These are phyloP conservation scores for Trypanosomatidae sp. DNA, from an alignment of 208 protist genomes.

Conservation along the genomic window DNA sequence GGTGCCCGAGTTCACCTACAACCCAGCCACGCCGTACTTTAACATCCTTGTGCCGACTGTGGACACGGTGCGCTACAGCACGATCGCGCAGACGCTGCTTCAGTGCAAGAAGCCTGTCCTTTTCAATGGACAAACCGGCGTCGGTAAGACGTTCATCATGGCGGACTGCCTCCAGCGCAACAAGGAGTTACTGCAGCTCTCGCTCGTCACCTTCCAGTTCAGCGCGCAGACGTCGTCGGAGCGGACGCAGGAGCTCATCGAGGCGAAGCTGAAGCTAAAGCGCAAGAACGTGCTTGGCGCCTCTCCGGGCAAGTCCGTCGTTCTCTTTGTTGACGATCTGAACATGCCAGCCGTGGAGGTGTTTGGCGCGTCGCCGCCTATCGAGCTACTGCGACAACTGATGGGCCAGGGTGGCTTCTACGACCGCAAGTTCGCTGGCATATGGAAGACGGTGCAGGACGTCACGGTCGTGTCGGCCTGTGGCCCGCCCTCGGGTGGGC, in stretches of 20 bases:
- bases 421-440: conserved; percentile 93
- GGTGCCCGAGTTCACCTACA: conserved; percentile 86
- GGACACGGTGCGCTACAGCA: conserved; percentile 96
- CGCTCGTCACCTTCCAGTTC: conserved; percentile 93
- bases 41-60: conserved; percentile 97
- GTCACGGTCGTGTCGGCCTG: conserved; percentile 95
- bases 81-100: conserved; percentile 90
- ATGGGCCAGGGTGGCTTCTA: conserved; percentile 97
- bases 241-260: conserved; percentile 96
- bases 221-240: conserved; percentile 95
- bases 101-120: conserved; percentile 88
- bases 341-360: conserved; percentile 98
- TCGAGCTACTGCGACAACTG: conserved; percentile 98
- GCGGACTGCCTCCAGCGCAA: conserved; percentile 77
- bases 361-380: conserved; percentile 97
- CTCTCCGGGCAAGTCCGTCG: conserved; percentile 90
- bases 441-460: conserved; percentile 96
- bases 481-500: conserved; percentile 95
- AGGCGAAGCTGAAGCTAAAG: conserved; percentile 96
- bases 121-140: conserved; percentile 95
- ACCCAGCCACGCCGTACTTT: conserved; percentile 92
- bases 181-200: conserved; percentile 77
- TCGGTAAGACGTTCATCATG: conserved; percentile 96
- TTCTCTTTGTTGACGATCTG: conserved; percentile 98
- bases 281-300: conserved; percentile 96